Percentiles rank a stretch among this genome's conserved stretches.
These are phyloP conservation scores for Nakataea oryzae DNA, from an alignment of 2,329 filamentous ascomycete species.

Conservation along the genomic window DNA sequence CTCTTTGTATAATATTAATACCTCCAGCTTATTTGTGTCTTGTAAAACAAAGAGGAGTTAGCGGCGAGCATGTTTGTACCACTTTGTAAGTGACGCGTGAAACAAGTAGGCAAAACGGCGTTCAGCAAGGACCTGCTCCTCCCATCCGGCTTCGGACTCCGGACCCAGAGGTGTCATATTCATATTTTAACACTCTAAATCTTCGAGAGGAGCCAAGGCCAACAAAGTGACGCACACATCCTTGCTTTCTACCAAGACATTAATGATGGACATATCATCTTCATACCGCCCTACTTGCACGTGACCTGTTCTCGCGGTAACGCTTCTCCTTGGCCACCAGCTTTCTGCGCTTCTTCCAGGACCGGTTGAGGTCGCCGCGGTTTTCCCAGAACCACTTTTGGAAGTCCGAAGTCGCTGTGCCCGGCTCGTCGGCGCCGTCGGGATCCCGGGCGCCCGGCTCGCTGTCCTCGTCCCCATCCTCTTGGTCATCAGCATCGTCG, in stretches of 20 bases:
- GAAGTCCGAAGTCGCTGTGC: conserved; percentile 37
- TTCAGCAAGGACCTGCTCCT: no score
- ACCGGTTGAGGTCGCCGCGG: conserved; percentile 51
- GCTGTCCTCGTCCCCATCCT: conserved; percentile 9
- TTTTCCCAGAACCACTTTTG: conserved; percentile 61
- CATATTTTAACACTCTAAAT: background rate
- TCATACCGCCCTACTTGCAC: conserved; percentile 6
- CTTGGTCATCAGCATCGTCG: conserved; percentile 18
- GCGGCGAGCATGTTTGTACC: background rate
- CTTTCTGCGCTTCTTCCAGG: conserved; percentile 57
- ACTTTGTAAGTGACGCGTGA: no score
- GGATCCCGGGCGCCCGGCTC: conserved; percentile 9
- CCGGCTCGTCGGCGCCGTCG: conserved; percentile 3
- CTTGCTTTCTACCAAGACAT: background rate
- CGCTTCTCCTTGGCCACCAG: conserved; percentile 54
- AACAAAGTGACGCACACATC: background rate
- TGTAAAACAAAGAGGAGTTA: background rate
- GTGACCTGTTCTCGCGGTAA: conserved; percentile 51
- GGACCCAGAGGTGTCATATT: background rate
- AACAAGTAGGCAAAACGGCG: background rate
- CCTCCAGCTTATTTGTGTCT: background rate
- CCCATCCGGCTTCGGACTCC: background rate
- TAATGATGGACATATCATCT: no score
- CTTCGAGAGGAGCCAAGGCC: background rate
- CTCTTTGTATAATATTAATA: background rate